Percentiles rank a stretch among this genome's conserved stretches.
phyloP scores from a whole-genome alignment of 2,329 filamentous ascomycete species.

The Didymella pinodella region DNA sequence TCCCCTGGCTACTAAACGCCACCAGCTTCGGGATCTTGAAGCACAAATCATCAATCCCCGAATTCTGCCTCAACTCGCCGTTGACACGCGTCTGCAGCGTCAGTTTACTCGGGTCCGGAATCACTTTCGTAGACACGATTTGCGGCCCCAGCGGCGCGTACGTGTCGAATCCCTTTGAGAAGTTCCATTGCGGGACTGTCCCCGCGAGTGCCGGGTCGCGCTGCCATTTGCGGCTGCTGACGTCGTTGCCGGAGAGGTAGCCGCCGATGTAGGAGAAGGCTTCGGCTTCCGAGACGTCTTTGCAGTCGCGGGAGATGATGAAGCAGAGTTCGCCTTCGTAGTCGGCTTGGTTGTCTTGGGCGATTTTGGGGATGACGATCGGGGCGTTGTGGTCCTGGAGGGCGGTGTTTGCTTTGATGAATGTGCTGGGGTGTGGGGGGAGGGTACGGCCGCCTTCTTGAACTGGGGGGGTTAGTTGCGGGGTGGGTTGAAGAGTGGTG shows the following conservation, averaged over 20 bases:
- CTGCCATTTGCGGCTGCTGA: conserved; percentile 63
- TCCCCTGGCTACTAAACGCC: conserved; percentile 57
- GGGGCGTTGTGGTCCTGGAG: conserved; percentile 51
- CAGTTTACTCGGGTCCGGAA: conserved; percentile 56
- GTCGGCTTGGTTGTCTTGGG: conserved; percentile 58
- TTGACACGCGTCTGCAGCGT: conserved; percentile 59
- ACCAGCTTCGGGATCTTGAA: conserved; percentile 58
- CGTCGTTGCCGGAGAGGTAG: conserved; percentile 64
- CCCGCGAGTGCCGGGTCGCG: conserved; percentile 59
- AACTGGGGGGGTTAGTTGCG: conserved; percentile 46
- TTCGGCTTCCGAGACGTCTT: conserved; percentile 56
- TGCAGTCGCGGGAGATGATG: conserved; percentile 62
- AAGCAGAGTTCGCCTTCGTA: conserved; percentile 54
- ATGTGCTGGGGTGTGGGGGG: conserved; percentile 60
- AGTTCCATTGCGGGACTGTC: conserved; percentile 64
- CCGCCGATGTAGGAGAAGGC: conserved; percentile 62
- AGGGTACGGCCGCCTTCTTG: conserved; percentile 60
- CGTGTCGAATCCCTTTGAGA: conserved; percentile 65
- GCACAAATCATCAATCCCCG: conserved; percentile 57
- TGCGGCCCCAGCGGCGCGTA: conserved; percentile 63
- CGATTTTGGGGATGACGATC: conserved; percentile 59
- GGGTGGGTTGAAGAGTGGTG: too few relatives aligned
- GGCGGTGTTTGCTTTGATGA: conserved; percentile 59
- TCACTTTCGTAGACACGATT: conserved; percentile 54
- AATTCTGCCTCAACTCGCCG: conserved; percentile 58